phyloP scores from a whole-genome alignment of 345 rosid genomes.

The Lepidium africanum region DNA sequence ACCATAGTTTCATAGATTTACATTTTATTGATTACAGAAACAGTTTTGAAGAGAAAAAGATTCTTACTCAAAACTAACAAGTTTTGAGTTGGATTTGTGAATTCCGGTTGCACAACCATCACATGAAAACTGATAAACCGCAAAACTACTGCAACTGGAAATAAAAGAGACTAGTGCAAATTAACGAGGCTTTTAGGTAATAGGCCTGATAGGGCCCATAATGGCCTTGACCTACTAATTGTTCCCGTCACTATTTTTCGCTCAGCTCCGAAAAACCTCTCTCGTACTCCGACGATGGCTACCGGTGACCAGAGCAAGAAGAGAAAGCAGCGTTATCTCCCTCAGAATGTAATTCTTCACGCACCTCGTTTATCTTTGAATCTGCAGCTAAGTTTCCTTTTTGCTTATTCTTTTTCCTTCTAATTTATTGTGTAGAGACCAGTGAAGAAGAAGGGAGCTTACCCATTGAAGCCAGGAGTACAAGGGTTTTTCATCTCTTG shows the following conservation, averaged over 20 bases:
- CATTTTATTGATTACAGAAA: too few relatives aligned
- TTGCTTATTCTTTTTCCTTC: not conserved
- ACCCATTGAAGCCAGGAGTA: conserved; percentile 78
- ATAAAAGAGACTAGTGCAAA: too few relatives aligned
- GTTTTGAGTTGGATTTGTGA: too few relatives aligned
- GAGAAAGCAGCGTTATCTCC: conserved; percentile 72
- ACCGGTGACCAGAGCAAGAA: conserved; percentile 47
- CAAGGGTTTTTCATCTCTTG: conserved; percentile 89
- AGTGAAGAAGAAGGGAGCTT: conserved; percentile 78
- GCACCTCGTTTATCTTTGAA: not conserved
- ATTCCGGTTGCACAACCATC: too few relatives aligned
- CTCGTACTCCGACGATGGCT: conserved; percentile 37
- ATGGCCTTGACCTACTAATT: conserved; percentile 4
- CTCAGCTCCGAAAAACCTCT: not conserved
- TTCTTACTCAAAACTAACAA: too few relatives aligned
- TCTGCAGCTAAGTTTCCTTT: not conserved
- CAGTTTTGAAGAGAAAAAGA: too few relatives aligned
- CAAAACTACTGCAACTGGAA: too few relatives aligned
- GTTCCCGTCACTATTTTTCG: not conserved
- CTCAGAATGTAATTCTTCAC: conserved; percentile 44
- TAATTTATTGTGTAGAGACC: conserved; percentile 42
- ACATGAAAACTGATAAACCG: too few relatives aligned
- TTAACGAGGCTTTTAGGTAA: not conserved
- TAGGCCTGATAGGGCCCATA: conserved; percentile 14
- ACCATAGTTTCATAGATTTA: too few relatives aligned